Percentiles rank a stretch among this genome's conserved stretches.
These are phyloP conservation scores for Stachybotrys echinatus DNA, from an alignment of 2,329 filamentous ascomycete species.

Conservation along the genomic window DNA sequence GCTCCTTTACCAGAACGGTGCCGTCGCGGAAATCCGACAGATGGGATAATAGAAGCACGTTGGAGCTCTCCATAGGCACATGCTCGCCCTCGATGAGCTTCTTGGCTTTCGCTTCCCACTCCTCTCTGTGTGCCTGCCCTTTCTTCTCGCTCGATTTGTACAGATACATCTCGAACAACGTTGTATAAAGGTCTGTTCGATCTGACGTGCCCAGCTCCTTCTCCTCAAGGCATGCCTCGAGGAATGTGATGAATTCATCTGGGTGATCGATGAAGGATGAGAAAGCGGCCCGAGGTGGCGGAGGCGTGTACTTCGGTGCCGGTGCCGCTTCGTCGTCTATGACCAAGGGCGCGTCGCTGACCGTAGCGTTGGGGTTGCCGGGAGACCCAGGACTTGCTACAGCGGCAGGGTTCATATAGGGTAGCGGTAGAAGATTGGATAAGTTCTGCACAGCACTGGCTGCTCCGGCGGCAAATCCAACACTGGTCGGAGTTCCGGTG, in stretches of 20 bases:
- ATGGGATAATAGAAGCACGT: slow-evolving; percentile 87
- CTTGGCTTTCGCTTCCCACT: slow-evolving; percentile 90
- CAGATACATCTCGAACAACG: slow-evolving; percentile 96
- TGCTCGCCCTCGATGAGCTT: slow-evolving; percentile 77
- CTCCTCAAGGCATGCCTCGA: slow-evolving; percentile 80
- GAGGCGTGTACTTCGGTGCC: slow-evolving; percentile 63
- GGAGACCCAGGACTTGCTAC: slow-evolving; percentile 47
- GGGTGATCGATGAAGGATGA: slow-evolving; percentile 95
- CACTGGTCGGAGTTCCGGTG: slow-evolving; percentile 28
- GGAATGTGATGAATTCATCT: slow-evolving; percentile 83
- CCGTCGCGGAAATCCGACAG: slow-evolving; percentile 86
- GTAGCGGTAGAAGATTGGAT: slow-evolving; percentile 74
- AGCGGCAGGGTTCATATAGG: slow-evolving; percentile 70
- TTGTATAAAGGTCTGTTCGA: slow-evolving; percentile 84
- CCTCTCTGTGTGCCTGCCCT: slow-evolving; percentile 58
- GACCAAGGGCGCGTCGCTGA: slow-evolving; percentile 46
- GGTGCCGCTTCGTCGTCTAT: slow-evolving; percentile 41
- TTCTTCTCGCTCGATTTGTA: slow-evolving; percentile 78
- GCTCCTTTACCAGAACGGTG: slow-evolving; percentile 87
- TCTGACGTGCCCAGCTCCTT: slow-evolving; percentile 67
- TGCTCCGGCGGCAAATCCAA: slow-evolving; percentile 50
- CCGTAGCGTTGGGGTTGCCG: slow-evolving; percentile 43
- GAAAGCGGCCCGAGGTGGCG: slow-evolving; percentile 83
- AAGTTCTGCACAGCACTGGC: slow-evolving; percentile 81
- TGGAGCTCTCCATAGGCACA: slow-evolving; percentile 87